A percentile compares a stretch with the other conserved stretches of the same genome.
phyloP scores from a whole-genome alignment of 768 basidiomycete genomes.

The Grammothele lineata region DNA sequence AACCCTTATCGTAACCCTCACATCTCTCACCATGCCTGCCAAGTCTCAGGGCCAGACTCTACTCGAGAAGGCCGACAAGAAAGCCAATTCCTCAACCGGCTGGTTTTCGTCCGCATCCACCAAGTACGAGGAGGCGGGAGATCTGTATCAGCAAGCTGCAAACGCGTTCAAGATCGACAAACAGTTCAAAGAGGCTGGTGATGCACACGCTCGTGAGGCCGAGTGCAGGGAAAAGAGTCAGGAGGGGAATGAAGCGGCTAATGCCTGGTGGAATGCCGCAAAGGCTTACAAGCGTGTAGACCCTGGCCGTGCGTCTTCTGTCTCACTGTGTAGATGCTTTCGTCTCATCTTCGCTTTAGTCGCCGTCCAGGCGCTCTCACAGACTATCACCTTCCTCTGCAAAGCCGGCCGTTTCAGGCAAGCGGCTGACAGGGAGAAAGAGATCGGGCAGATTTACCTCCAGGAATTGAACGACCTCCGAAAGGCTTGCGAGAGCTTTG shows the following conservation, averaged over 20 bases:
- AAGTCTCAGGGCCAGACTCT: slow-evolving; percentile 76
- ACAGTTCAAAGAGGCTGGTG: slow-evolving; percentile 86
- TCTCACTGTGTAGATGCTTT: not conserved
- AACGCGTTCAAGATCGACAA: slow-evolving; percentile 93
- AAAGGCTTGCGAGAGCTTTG: slow-evolving; percentile 88
- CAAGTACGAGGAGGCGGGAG: slow-evolving; percentile 94
- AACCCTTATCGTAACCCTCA: not conserved
- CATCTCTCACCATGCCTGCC: slow-evolving; percentile 48
- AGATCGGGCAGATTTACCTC: slow-evolving; percentile 93
- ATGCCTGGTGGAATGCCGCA: slow-evolving; percentile 97
- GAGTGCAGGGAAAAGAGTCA: slow-evolving; percentile 88
- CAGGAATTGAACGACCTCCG: slow-evolving; percentile 74
- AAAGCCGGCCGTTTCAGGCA: slow-evolving; percentile 89
- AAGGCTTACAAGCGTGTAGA: slow-evolving; percentile 92
- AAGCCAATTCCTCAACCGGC: slow-evolving; percentile 72
- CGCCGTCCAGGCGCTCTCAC: slow-evolving; percentile 81
- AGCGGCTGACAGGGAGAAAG: slow-evolving; percentile 96
- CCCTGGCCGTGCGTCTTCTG: slow-evolving; percentile 62
- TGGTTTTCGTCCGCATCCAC: slow-evolving; percentile 85
- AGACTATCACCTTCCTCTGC: slow-evolving; percentile 82
- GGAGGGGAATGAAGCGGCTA: slow-evolving; percentile 91
- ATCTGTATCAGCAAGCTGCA: slow-evolving; percentile 91
- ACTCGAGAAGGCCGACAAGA: slow-evolving; percentile 90
- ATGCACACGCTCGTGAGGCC: slow-evolving; percentile 89
- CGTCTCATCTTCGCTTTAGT: slow-evolving; percentile 41